A percentile compares a stretch with the other conserved stretches of the same genome.
These are phyloP conservation scores for Sordariomycetes sp. DNA, from an alignment of 2,329 filamentous ascomycete species.

Conservation along the genomic window DNA sequence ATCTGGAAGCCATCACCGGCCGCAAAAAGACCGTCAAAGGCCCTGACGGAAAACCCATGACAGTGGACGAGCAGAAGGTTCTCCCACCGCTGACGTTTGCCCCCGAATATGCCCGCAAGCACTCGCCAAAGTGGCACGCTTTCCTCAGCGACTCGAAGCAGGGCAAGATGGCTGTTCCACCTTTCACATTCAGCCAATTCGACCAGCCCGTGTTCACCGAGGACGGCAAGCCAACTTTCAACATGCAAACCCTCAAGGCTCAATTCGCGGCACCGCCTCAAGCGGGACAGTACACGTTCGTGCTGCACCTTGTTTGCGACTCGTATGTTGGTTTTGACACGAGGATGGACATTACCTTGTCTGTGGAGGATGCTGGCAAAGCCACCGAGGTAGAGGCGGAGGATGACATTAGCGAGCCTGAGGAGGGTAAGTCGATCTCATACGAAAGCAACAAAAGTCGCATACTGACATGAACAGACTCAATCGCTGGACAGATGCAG, in stretches of 20 bases:
- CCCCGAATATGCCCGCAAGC: conserved; percentile 82
- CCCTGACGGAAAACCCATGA: conserved; percentile 44
- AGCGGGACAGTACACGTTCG: conserved; percentile 86
- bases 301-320: conserved; percentile 89
- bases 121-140: conserved; percentile 85
- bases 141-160: conserved; percentile 93
- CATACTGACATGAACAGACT: conserved; percentile 45
- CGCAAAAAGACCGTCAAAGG: conserved; percentile 60
- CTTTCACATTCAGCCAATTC: conserved; percentile 90
- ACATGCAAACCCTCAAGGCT: conserved; percentile 93
- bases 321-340: conserved; percentile 92
- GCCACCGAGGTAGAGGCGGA: conserved; percentile 72
- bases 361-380: conserved; percentile 83
- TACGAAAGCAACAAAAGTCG: conserved; percentile 2
- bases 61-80: conserved; percentile 53
- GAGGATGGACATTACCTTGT: conserved; percentile 80
- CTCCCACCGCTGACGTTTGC: conserved; percentile 82
- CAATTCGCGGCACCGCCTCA: conserved; percentile 94
- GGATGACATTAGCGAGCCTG: conserved; percentile 95
- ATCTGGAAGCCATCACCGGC: conserved; percentile 75
- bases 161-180: conserved; percentile 91
- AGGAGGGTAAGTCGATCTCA: conserved; percentile 66
- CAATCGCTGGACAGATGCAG: conserved; percentile 83
- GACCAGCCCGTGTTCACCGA: conserved; percentile 80
- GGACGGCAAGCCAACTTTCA: conserved; percentile 79